Evolutionary conservation across 2,329 filamentous ascomycete species (phyloP).

Genomic region (Apiospora malaysiana): DNA sequence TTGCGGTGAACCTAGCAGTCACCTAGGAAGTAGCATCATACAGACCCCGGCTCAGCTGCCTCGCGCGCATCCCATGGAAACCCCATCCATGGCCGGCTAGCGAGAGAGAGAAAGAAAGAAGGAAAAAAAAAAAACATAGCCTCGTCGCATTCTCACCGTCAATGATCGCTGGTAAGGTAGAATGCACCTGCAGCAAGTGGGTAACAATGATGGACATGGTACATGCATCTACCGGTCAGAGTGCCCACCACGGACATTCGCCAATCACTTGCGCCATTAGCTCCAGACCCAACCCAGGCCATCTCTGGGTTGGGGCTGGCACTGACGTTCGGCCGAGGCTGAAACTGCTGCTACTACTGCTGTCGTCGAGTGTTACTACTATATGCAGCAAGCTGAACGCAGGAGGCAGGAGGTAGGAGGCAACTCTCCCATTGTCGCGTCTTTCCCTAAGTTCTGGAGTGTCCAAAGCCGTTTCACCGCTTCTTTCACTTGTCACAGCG

Average conservation of each 20-base stretch:
- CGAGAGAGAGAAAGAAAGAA: background rate
- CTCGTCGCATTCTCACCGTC: constrained; percentile 18
- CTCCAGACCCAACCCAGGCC: constrained; percentile 2
- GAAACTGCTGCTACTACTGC: background rate
- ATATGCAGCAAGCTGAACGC: background rate
- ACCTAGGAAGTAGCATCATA: background rate
- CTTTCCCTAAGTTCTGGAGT: background rate
- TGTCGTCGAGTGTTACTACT: background rate
- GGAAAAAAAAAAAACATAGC: background rate
- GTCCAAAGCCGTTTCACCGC: constrained; percentile 6
- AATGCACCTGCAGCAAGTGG: constrained; percentile 13
- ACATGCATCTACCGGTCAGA: constrained; percentile 18
- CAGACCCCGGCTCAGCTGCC: too few species aligned
- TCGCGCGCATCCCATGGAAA: constrained; percentile 4
- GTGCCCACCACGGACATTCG: background rate
- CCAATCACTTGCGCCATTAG: constrained; percentile 19
- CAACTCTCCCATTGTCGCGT: background rate
- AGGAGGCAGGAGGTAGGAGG: background rate
- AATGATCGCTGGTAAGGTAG: constrained; percentile 18
- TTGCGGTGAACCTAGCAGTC: constrained; percentile 12
- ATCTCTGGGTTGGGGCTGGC: background rate
- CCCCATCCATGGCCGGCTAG: constrained; percentile 14
- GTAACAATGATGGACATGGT: constrained; percentile 12
- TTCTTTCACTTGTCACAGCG: background rate
- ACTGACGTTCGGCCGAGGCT: constrained; percentile 6